Conservation (phyloP, 108 stramenopile genomes). For the Skeletonema marinoi region DNA sequence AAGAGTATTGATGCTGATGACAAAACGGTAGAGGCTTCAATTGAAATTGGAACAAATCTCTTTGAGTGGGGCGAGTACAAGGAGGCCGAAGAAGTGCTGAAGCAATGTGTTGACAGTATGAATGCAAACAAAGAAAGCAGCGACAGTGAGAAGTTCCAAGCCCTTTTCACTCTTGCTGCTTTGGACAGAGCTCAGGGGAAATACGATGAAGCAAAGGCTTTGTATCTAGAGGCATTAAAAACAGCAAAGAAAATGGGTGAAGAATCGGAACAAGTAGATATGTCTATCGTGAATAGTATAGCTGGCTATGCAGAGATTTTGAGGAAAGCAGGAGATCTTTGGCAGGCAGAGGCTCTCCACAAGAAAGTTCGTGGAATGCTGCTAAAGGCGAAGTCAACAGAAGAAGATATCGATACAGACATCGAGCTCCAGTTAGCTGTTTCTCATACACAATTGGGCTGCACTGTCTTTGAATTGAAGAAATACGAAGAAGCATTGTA, state of each 20-base stretch:
- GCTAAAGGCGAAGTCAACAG: neutral
- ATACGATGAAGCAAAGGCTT: constrained; percentile 19
- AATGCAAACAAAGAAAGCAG: constrained; percentile 4
- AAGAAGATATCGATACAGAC: neutral
- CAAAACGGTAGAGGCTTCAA: neutral
- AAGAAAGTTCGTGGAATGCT: constrained; percentile 20
- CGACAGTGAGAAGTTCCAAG: constrained; percentile 2
- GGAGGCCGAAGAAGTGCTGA: constrained; percentile 13
- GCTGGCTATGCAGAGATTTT: constrained; percentile 20
- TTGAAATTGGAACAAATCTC: constrained; percentile 12
- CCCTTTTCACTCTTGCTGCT: constrained; percentile 4
- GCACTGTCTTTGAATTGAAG: constrained; percentile 15
- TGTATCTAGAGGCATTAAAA: constrained; percentile 13
- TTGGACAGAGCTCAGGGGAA: constrained; percentile 14
- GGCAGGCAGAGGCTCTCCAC: constrained; percentile 19
- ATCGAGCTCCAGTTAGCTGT: constrained; percentile 18
- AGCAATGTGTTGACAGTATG: constrained; percentile 6
- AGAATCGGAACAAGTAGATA: neutral
- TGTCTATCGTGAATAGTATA: constrained; percentile 19
- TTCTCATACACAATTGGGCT: constrained; percentile 27
- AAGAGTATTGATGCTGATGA: neutral
- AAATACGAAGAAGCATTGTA: constrained; percentile 9
- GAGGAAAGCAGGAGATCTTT: constrained; percentile 19
- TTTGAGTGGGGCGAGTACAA: constrained; percentile 21
- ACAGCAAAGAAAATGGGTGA: constrained; percentile 5